A percentile compares a stretch with the other conserved stretches of the same genome.
phyloP scores from a whole-genome alignment of 2,329 filamentous ascomycete species.

The Tolypocladium sp. region DNA sequence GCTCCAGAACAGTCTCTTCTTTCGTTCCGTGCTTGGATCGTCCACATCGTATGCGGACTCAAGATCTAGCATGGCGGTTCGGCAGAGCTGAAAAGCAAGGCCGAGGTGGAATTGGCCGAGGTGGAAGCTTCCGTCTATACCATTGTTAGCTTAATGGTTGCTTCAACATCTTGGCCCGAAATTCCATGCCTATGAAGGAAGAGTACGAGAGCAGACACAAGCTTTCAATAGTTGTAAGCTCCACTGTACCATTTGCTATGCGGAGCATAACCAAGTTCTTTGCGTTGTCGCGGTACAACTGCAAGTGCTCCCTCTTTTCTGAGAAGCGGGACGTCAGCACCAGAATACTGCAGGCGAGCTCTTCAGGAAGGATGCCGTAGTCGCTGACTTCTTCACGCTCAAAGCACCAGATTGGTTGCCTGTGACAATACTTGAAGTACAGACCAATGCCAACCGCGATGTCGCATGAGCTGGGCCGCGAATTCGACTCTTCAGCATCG shows the following conservation, averaged over 20 bases:
- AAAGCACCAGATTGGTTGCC: slow-evolving; percentile 36
- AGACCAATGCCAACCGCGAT: slow-evolving; percentile 24
- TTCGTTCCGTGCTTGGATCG: slow-evolving; percentile 29
- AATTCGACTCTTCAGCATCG: slow-evolving; percentile 15
- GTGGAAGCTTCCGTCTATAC: slow-evolving; percentile 35
- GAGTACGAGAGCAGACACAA: slow-evolving; percentile 40
- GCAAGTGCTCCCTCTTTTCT: slow-evolving; percentile 20
- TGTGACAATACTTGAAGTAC: slow-evolving; percentile 33
- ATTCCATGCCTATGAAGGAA: slow-evolving; percentile 34
- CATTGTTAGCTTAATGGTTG: slow-evolving; percentile 1
- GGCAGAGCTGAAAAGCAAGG: slow-evolving; percentile 39
- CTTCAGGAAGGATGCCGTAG: slow-evolving; percentile 23
- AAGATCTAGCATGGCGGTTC: slow-evolving; percentile 38
- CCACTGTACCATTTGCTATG: slow-evolving; percentile 40
- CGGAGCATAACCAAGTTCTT: slow-evolving; percentile 36
- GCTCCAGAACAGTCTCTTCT: slow-evolving; percentile 42
- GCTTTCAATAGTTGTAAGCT: slow-evolving; percentile 39
- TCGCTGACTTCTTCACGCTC: slow-evolving; percentile 30
- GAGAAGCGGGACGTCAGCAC: slow-evolving; percentile 29
- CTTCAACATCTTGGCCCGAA: neutral
- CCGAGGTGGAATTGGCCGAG: slow-evolving; percentile 41
- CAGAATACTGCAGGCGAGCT: slow-evolving; percentile 31
- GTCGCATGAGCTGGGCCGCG: slow-evolving; percentile 20
- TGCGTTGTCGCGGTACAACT: slow-evolving; percentile 27
- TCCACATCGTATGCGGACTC: slow-evolving; percentile 26